These are phyloP conservation scores for Aphanoascus verrucosus DNA, from an alignment of 2,329 filamentous ascomycete species.

Conservation along the genomic window DNA sequence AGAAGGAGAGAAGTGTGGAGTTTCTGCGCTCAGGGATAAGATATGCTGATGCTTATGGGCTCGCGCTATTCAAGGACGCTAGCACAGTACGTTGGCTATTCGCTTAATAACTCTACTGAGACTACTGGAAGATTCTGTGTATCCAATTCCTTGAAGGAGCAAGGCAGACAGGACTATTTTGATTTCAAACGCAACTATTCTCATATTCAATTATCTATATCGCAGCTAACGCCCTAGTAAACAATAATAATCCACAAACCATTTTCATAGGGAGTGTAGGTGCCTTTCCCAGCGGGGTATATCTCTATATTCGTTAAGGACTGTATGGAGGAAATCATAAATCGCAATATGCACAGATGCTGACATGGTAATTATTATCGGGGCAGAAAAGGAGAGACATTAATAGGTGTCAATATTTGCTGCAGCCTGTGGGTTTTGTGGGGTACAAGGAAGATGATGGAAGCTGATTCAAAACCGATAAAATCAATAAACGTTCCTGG, in stretches of 20 bases:
- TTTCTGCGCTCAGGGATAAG: too few relatives aligned
- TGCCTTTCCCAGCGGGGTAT: constrained; percentile 6
- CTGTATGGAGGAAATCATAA: constrained; percentile 4
- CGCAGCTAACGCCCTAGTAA: neutral
- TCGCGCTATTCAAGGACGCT: too few relatives aligned
- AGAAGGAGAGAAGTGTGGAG: too few relatives aligned
- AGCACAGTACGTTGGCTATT: too few relatives aligned
- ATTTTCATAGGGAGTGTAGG: constrained; percentile 8
- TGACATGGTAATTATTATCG: neutral
- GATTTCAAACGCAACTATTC: constrained; percentile 84
- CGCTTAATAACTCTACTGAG: too few relatives aligned
- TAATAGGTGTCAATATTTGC: neutral
- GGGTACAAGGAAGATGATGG: neutral
- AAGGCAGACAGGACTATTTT: constrained; percentile 27
- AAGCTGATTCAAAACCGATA: neutral
- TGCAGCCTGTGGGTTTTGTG: neutral
- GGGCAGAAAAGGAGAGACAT: neutral
- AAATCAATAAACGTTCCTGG: neutral
- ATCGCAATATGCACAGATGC: neutral
- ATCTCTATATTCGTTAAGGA: constrained; percentile 10
- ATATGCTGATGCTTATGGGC: too few relatives aligned
- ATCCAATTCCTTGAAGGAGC: too few relatives aligned
- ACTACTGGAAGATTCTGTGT: too few relatives aligned
- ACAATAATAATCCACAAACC: neutral
- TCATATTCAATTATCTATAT: neutral